Percentiles rank a stretch among this genome's conserved stretches.
These are phyloP conservation scores for Schizophyllum commune DNA, from an alignment of 1,284 basidiomycete species.

Conservation along the genomic window DNA sequence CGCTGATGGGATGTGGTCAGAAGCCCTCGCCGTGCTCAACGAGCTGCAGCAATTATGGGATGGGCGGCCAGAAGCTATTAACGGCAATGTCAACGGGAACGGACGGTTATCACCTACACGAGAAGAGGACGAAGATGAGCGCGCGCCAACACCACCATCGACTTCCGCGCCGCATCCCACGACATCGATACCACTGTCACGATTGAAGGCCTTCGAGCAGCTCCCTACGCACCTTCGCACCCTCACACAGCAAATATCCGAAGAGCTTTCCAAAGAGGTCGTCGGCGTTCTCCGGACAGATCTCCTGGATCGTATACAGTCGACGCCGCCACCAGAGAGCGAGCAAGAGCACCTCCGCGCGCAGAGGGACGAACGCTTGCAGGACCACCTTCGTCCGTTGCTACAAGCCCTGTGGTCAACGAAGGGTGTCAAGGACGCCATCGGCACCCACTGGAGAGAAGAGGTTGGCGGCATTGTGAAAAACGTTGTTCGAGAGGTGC, in stretches of 20 bases:
- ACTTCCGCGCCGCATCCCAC: background rate
- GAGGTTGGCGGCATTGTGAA: constrained; percentile 63
- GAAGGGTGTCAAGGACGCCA: constrained; percentile 60
- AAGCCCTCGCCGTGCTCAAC: constrained; percentile 73
- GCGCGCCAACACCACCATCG: background rate
- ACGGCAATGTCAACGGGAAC: constrained; percentile 8
- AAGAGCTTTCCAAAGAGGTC: constrained; percentile 74
- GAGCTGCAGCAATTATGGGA: constrained; percentile 68
- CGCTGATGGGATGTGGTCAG: constrained; percentile 77
- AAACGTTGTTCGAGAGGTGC: constrained; percentile 51
- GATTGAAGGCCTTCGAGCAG: constrained; percentile 60
- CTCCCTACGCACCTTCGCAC: constrained; percentile 62
- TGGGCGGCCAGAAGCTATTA: constrained; percentile 9
- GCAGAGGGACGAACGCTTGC: constrained; percentile 29
- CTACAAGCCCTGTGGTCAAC: constrained; percentile 73
- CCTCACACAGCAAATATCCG: constrained; percentile 66
- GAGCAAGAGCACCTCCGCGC: constrained; percentile 1
- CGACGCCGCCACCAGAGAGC: constrained; percentile 19
- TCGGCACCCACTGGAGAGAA: constrained; percentile 67
- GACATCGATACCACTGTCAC: constrained; percentile 40
- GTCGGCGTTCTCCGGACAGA: constrained; percentile 64
- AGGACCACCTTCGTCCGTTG: constrained; percentile 62
- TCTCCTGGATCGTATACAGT: constrained; percentile 46
- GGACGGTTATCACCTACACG: constrained; percentile 22
- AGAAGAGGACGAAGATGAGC: constrained; percentile 22